These are phyloP conservation scores for Leccinum obscurum DNA, from an alignment of 768 basidiomycete species.

Conservation along the genomic window DNA sequence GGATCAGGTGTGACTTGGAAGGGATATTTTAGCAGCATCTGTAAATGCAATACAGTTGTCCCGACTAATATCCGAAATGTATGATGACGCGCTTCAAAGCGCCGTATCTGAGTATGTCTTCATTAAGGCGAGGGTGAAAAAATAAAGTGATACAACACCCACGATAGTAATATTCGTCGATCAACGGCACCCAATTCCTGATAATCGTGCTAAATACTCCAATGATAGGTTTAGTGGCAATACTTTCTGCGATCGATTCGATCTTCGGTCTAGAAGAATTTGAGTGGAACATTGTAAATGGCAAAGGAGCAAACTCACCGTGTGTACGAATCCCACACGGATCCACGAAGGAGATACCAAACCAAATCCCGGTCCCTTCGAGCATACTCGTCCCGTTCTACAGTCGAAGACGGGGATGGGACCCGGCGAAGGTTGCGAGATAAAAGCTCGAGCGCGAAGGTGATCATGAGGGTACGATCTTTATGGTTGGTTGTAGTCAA, in stretches of 20 bases:
- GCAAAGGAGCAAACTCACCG: constrained; percentile 42
- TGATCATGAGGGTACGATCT: constrained; percentile 63
- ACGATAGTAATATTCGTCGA: constrained; percentile 93
- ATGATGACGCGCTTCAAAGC: constrained; percentile 33
- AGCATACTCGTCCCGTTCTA: constrained; percentile 80
- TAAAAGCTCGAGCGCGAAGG: constrained; percentile 68
- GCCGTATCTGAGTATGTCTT: constrained; percentile 39
- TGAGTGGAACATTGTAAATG: constrained; percentile 1
- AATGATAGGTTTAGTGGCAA: constrained; percentile 59
- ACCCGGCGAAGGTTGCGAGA: constrained; percentile 73
- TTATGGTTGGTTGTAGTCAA: constrained; percentile 25
- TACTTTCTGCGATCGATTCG: constrained; percentile 56
- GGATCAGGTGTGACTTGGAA: background rate
- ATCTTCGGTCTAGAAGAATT: constrained; percentile 62
- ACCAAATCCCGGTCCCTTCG: constrained; percentile 77
- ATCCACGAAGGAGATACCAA: constrained; percentile 84
- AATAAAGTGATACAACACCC: constrained; percentile 29
- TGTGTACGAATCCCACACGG: constrained; percentile 81
- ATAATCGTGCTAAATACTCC: constrained; percentile 69
- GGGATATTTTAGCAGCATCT: background rate
- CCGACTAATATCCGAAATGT: constrained; percentile 2
- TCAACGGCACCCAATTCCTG: constrained; percentile 85
- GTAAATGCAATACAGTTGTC: constrained; percentile 3
- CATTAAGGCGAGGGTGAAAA: background rate
- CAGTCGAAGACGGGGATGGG: constrained; percentile 56